Base-by-base conservation (phyloP, 192 early-diverging fungal genomes). In the Neocallimastix lanati region DNA sequence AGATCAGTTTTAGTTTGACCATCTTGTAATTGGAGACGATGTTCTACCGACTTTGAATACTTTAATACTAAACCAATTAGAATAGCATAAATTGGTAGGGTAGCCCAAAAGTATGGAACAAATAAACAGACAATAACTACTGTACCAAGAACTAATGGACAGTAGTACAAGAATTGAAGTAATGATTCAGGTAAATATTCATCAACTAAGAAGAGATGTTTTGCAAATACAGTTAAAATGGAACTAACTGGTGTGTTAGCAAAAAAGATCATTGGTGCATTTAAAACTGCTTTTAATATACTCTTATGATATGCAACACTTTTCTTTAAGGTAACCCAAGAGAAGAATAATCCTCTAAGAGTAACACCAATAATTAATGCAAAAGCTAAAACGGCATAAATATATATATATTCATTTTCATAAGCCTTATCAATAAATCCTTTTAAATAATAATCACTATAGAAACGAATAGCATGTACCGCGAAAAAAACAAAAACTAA, bases 1-100 rank as follows among this genome's bases (percentile, higher is more conserved):
- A 93, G 91, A 6, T 91, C 91, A 0, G 89, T 84, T 78, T 92
- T 93, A 79, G 89, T 91, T 78, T 80, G 80, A 1, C 89, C 92
- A 83, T 93, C 92, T 78, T 92, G 83, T 15, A 79, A 79, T 58
- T 88, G 88, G 76, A 93, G 85, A 28, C 84, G 83, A 58, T 86
- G 84, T 77, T 93, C 90, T 14, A 86, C 84, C 35, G 84, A 80
- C 0, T 79, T 84, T 58, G 83, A 81, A 77, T 79, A 79, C 33
- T 84, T 81, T 28, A 90, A 67, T 28, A 92, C 29, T 14, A 88
- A 13, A 80, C 82, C 84, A 29, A 83, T 84, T 67, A 88, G 77
- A 28, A 81, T 78, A 16, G 84, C 58, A 29, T 89, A 79, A 2
- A 86, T 84, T 76, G 88, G 86, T 27, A 82, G 82, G 0, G 89